Percentiles rank a stretch among this genome's conserved stretches.
Evolutionary conservation across 192 early-diverging fungal genomes (phyloP).

Genomic region (Rhizophagus clarus): DNA sequence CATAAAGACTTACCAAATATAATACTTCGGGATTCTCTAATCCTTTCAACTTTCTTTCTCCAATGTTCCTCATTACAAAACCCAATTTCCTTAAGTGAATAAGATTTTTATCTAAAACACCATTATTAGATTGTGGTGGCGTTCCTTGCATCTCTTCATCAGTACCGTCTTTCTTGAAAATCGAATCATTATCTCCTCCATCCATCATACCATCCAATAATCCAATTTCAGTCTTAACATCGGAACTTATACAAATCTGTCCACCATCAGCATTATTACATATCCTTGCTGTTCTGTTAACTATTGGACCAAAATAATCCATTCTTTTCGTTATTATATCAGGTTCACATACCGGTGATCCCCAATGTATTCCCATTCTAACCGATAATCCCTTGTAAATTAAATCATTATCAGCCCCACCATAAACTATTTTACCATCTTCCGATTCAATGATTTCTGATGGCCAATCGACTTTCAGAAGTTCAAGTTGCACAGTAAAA

Average conservation of each 20-base stretch:
- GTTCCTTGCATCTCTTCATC: constrained; percentile 35
- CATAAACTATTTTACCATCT: constrained; percentile 76
- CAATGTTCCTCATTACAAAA: constrained; percentile 71
- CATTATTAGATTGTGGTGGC: constrained; percentile 3
- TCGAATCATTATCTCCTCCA: constrained; percentile 34
- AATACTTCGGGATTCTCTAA: constrained; percentile 86
- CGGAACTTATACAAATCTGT: constrained; percentile 84
- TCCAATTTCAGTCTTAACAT: constrained; percentile 58
- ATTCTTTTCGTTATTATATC: constrained; percentile 89
- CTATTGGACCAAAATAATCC: constrained; percentile 97
- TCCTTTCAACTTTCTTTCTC: constrained; percentile 85
- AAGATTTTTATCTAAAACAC: constrained; percentile 48
- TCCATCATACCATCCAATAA: constrained; percentile 36
- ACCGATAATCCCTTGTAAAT: constrained; percentile 88
- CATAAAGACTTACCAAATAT: constrained; percentile 54
- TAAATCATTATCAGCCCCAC: constrained; percentile 52
- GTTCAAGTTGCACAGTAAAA: constrained; percentile 79
- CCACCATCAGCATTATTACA: constrained; percentile 87
- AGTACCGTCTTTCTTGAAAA: constrained; percentile 30
- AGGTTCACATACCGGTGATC: constrained; percentile 81
- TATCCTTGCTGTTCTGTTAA: constrained; percentile 85
- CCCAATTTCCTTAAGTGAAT: constrained; percentile 69
- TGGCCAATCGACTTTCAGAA: constrained; percentile 87
- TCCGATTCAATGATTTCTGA: constrained; percentile 75
- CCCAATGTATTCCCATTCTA: constrained; percentile 94